phyloP scores from a whole-genome alignment of 257 asterid genomes.

The Cordia subcordata region DNA sequence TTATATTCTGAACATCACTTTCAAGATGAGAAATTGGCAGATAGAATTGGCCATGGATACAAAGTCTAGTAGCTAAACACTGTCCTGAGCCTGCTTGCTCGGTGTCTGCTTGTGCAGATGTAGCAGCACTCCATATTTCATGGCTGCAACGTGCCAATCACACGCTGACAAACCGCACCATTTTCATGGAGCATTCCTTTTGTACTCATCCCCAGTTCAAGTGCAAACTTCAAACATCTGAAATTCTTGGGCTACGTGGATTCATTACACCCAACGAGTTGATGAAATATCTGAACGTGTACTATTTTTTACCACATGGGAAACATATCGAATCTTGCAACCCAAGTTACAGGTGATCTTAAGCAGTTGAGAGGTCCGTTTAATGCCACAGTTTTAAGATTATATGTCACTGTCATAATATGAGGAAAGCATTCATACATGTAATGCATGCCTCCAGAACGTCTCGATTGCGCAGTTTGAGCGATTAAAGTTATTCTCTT shows the following conservation, averaged over 20 bases:
- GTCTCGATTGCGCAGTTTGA: no score
- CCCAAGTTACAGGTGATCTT: neutral
- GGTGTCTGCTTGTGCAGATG: no score
- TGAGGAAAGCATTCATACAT: no score
- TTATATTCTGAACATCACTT: neutral
- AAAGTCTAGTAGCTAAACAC: no score
- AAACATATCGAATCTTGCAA: neutral
- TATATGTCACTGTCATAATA: neutral
- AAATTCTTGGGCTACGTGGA: neutral
- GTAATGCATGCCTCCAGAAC: no score
- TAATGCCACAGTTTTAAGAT: neutral
- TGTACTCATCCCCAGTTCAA: neutral
- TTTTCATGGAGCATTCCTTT: neutral
- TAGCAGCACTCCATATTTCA: neutral
- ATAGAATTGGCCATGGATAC: no score
- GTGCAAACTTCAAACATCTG: neutral
- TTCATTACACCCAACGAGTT: neutral
- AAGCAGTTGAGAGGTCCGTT: neutral
- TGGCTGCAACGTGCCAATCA: constrained; percentile 2
- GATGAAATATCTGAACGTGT: neutral
- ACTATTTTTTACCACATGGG: no score
- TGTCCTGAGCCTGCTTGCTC: no score
- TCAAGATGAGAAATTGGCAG: neutral
- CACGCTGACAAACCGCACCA: constrained; percentile 2
- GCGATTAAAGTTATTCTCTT: no score